Evolutionary conservation across 2,329 filamentous ascomycete species (phyloP), one percentile per base, ranked within the genome.

Genomic region (Exophiala sp.): DNA sequence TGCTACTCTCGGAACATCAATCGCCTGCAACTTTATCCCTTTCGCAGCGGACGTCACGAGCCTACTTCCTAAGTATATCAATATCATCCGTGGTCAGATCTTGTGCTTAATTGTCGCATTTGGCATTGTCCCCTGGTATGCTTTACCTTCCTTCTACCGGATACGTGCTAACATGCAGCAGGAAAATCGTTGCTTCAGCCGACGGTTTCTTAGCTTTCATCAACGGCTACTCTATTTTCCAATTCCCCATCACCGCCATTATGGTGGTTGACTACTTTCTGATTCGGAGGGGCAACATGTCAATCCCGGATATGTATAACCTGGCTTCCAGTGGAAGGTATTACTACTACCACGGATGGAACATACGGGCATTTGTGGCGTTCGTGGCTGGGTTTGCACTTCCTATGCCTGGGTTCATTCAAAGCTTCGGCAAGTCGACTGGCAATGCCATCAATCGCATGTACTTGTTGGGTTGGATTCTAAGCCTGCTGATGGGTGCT

Each of bases 251-350:
- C 16, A 55, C 54, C 36, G 50, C 50, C n/a, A 65, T 67, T 10
- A 71, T 71, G 55, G 61, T 71, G 5, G 62, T 68, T 18, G 71
- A 73, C 54, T 73, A 72, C 54, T 63, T 64, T 42, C 34, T 69
- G 40, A 63, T 67, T 0, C 63, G 68, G 21, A 65, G 54, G 8
- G 69, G 70, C 10, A 71, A 71, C 48, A 48, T 71, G 4, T 60
- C 68, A 39, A 58, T 71, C 1, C 63, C 65, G 0, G 67, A 68
- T 3, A 58, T 69, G 38, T 71, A 67, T 55, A 58, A 63, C 20
- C 64, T 64, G 9, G 63, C 59, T 14, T 61, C 62, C 7, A 39
- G 45, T 1, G 64, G 65, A 2, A 60, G 66, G 1, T 72, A 72
- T 55, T 69, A 65, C 57, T 71, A 69, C 60, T 65, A 57, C 24